Conservation (phyloP, 257 asterid species). For the Rubia yunnanensis region DNA sequence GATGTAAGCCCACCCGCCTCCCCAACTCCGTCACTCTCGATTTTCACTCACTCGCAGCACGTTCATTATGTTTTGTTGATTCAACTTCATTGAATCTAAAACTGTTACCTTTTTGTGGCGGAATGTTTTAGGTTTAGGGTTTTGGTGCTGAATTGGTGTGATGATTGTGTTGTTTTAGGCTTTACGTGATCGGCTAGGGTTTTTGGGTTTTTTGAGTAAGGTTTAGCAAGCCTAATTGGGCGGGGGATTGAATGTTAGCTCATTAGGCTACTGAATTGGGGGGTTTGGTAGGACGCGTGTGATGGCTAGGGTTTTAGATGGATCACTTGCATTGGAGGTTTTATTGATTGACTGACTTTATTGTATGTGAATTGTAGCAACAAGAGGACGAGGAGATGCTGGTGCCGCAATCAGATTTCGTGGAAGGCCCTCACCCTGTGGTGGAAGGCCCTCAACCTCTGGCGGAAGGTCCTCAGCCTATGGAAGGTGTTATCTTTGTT, state of each 20-base stretch:
- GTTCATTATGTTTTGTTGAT: neutral
- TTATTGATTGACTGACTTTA: neutral
- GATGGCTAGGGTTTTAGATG: constrained; percentile 25
- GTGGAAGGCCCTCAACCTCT: constrained; percentile 82
- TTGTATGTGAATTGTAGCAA: constrained; percentile 27
- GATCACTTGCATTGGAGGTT: constrained; percentile 23
- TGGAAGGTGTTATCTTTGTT: constrained; percentile 63
- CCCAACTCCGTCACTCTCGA: neutral
- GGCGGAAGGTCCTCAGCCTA: constrained; percentile 92
- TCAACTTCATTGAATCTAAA: constrained; percentile 4
- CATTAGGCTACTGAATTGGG: constrained; percentile 16
- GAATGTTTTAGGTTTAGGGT: constrained; percentile 2
- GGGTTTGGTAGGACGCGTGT: constrained; percentile 3
- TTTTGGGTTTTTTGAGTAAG: constrained; percentile 44
- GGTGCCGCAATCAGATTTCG: constrained; percentile 73
- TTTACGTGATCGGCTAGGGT: constrained; percentile 58
- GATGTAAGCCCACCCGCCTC: constrained; percentile 41
- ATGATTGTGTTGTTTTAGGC: constrained; percentile 7
- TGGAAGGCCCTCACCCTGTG: constrained; percentile 71
- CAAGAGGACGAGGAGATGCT: constrained; percentile 94
- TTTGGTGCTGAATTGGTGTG: constrained; percentile 7
- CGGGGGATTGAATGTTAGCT: constrained; percentile 16
- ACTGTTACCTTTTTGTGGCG: constrained; percentile 10
- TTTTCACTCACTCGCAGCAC: neutral
- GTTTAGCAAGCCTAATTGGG: constrained; percentile 21